Base-by-base conservation (phyloP, 169 alveolate species). In the Plasmodium vinckei region DNA sequence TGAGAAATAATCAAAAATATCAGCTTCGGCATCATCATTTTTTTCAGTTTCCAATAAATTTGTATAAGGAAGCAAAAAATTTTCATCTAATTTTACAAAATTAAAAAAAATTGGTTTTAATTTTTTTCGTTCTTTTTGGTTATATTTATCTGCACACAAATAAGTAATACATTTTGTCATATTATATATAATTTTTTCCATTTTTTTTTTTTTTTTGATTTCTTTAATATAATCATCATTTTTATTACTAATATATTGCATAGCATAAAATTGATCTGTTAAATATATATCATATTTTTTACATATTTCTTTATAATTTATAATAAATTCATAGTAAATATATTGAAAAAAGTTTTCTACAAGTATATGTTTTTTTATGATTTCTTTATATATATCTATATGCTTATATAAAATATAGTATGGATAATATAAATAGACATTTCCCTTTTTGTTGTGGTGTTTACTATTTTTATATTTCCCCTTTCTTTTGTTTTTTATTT, bases 321-420 rank as follows among this genome's bases (percentile, higher is more conserved):
- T 25, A 51, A 82, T 82, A 61, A 82, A 82, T 12, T 82, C 90
- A 51, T 82, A 82, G 33, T 53, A 69, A 12, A 82, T 84, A 56
- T 82, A 82, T 21, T 68, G 60, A 39, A 82, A 82, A 47, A 82
- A 82, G 27, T 67, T 27, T 59, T 82, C 90, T 9, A 82, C 90
- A 9, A 82, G 49, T 12, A 82, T 49, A 72, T 82, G 90, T 59
- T 82, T 82, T 56, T 56, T 82, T 68, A 82, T 57, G 12, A 82
- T 82, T 19, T 68, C 68, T 9, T 68, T 82, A 82, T 82, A 54
- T 61, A 69, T 23, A 12, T 82, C 90, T 56, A 82, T 39, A 60
- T 82, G 46, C 15, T 82, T 82, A 19, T 72, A 68, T n/a, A 82
- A 60, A 56, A 82, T 82, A 19, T 82, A 67, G 21, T 82, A 68